Percentiles rank a stretch among this genome's conserved stretches.
These are phyloP conservation scores for Zygosaccharomyces bailii DNA, from an alignment of 805 yeast genomes.

Conservation along the genomic window DNA sequence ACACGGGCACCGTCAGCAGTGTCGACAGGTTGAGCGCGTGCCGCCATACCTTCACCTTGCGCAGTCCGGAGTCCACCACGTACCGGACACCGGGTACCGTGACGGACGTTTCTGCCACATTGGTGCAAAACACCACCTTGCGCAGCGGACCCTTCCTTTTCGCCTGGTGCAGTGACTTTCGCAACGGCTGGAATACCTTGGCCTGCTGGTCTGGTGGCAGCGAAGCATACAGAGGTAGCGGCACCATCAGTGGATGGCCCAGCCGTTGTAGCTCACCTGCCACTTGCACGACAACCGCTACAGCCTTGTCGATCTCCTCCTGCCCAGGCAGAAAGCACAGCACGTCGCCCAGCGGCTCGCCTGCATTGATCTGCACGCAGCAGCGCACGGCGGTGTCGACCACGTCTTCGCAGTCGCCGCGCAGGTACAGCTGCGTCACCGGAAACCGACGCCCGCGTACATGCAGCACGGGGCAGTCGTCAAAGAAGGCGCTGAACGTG, in stretches of 20 bases:
- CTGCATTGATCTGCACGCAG: conserved; percentile 70
- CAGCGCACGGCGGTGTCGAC: conserved; percentile 75
- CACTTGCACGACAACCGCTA: conserved; percentile 52
- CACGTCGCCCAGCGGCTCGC: conserved; percentile 84
- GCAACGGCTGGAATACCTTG: conserved; percentile 56
- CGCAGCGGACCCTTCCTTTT: conserved; percentile 63
- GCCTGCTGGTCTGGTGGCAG: conserved; percentile 81
- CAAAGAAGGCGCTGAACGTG: conserved; percentile 72
- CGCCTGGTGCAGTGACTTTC: too few relatives aligned
- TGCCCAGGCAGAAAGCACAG: conserved; percentile 93
- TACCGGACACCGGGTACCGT: conserved; percentile 93
- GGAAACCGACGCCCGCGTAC: conserved; percentile 89
- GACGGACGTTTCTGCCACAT: conserved; percentile 96
- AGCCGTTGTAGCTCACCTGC: conserved; percentile 58
- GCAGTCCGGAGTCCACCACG: conserved; percentile 87
- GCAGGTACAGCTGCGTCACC: conserved; percentile 67
- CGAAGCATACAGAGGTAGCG: conserved; percentile 91
- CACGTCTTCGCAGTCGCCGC: conserved; percentile 67
- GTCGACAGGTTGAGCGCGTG: conserved; percentile 92
- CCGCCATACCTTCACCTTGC: conserved; percentile 94
- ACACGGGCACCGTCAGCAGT: conserved; percentile 83
- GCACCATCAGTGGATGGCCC: conserved; percentile 64
- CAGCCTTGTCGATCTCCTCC: conserved; percentile 91
- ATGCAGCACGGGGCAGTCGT: conserved; percentile 73
- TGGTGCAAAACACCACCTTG: conserved; percentile 87